Evolutionary conservation across 31 red algal genomes (phyloP), one percentile per base, ranked within the genome.

Genomic region (Bonnemaisonia californica): DNA sequence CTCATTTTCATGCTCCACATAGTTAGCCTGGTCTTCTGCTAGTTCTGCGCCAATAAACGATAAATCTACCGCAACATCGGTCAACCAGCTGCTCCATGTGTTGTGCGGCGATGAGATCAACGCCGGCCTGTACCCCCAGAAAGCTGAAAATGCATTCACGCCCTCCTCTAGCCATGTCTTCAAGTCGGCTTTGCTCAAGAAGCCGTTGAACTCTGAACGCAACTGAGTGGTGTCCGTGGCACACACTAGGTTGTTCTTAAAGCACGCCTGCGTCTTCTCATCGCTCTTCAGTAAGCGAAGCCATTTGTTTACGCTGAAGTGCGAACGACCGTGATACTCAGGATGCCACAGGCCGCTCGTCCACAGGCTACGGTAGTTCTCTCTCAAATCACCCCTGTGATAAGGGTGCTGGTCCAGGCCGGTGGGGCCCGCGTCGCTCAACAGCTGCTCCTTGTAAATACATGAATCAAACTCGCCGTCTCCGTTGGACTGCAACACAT

Each of bases 41-140:
- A 93, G 57, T 42, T 85, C 82, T 5, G 90, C 83, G 38, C 83
- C 90, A 39, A 93, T 48, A 60, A 93, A 87, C 9, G 82, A 83
- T 28, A 62, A 62, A 21, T 66, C 38, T 9, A 54, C 59, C 13
- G 71, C 82, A 30, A 79, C 84, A 32, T 87, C 77, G 21, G 76
- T 74, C 57, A 87, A 40, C 79, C 57, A 87, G 48, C 72, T 62
- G 26, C 76, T 87, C 90, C 90, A 93, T 36, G 65, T 79, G 55
- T 93, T 93, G 64, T 93, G 90, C 7, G 90, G 90, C 22, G 90
- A 93, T 4, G 90, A 93, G 13, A 93, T 75, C 13, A 93, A 54
- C 3, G 39, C 55, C 18, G 90, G 90, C 27, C 68, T 55, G 67
- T 93, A 93, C 1, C 90, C 90, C 82, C 82, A 93, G 70, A 93